Evolutionary conservation across 2,329 filamentous ascomycete species (phyloP).

Genomic region (Stemphylium beticola): DNA sequence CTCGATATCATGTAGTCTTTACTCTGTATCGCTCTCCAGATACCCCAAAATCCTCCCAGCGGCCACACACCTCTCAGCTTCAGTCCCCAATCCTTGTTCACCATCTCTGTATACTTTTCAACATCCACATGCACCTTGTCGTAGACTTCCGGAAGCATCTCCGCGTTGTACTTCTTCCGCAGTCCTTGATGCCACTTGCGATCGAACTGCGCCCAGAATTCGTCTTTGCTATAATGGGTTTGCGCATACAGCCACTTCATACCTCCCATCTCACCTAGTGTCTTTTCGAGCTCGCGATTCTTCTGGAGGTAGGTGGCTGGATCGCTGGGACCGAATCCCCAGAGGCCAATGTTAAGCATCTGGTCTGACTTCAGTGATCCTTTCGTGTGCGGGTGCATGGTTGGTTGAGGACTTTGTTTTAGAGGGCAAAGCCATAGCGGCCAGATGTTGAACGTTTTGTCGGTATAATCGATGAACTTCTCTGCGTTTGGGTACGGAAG

Average conservation of each 20-base stretch:
- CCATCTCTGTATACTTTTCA: conserved; percentile 36
- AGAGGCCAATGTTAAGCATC: conserved; percentile 69
- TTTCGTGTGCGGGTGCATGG: conserved; percentile 45
- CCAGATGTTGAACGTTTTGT: conserved; percentile 51
- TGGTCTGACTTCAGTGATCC: conserved; percentile 35
- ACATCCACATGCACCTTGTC: conserved; percentile 67
- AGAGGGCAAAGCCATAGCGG: conserved; percentile 59
- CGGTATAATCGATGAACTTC: conserved; percentile 53
- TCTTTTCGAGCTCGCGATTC: conserved; percentile 67
- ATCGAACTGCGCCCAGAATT: conserved; percentile 73
- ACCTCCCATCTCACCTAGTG: conserved; percentile 64
- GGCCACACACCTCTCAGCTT: conserved; percentile 43
- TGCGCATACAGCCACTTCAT: conserved; percentile 76
- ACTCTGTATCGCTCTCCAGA: conserved; percentile 48
- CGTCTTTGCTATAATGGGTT: conserved; percentile 69
- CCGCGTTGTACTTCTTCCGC: conserved; percentile 64
- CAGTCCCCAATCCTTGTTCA: conserved; percentile 32
- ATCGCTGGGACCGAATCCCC: conserved; percentile 71
- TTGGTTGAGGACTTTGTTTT: conserved; percentile 41
- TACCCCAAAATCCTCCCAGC: conserved; percentile 47
- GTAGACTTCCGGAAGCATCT: conserved; percentile 67
- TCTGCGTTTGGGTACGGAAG: conserved; percentile 53
- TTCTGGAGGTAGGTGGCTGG: conserved; percentile 53
- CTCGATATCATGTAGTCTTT: conserved; percentile 46
- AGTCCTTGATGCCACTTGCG: conserved; percentile 64